Evolutionary conservation across 345 rosid genomes (phyloP), one percentile per base, ranked within the genome.

Genomic region (Arabis hirsuta): DNA sequence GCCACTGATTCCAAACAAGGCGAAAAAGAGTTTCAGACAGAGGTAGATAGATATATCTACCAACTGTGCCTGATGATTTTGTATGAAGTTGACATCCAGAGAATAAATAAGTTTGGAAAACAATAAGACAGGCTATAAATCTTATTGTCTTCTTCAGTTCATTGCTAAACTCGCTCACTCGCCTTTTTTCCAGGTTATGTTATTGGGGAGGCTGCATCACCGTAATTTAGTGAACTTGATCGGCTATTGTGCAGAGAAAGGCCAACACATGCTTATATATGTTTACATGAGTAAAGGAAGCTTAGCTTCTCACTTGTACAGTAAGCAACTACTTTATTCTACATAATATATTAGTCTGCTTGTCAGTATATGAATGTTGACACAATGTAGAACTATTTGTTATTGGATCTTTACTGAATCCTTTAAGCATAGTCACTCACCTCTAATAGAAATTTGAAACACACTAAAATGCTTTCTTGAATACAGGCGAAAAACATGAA

Each of bases 1-100:
- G 96, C 99, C 51, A 86, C 96, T 45, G 90, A 92, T 84, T 96
- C 99, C 39, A 92, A 87, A 85, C 98, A 96, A 81, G 99, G 99
- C 29, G 99, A 96, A 80, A 96, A 76, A 72, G 99, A 96, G 80
- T 96, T 96, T 75, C 99, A 92, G 39, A 87, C 96, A 0, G 99
- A 96, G 99, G 99, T 92, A 84, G 12, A 5, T 32, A 19, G 60
- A 44, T 63, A 11, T 26, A n/a, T 73, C 42, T 36, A 14, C 32
- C 20, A 16, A 34, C 7, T 26, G 12, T 55, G 9, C 5, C 14
- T 70, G 41, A 31, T 72, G 9, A 53, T 41, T 41, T 3, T 70
- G 2, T 59, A 48, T 62, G 55, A 14, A 9, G 3, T 27, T 71
- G 32, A 45, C 2, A 2, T 43, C 3, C 13, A 29, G 12, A 8